Conservation (phyloP, 805 yeast genomes). For the Cyberlindnera nakhonratchasimensis region DNA sequence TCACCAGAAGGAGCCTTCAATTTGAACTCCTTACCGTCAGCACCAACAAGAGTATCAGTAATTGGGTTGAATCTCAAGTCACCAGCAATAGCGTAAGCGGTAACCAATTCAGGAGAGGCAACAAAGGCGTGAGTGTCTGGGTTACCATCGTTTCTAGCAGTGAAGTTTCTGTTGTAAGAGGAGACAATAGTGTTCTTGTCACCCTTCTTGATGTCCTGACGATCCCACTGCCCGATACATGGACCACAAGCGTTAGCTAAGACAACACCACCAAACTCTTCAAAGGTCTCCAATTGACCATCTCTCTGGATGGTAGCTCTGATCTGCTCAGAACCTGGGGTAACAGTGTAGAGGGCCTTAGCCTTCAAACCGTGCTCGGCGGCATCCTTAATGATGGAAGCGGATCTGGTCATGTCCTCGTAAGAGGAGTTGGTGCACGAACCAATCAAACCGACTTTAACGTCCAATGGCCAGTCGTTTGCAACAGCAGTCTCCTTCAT, state of each 20-base stretch:
- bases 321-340: conserved; percentile 98
- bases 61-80: conserved; percentile 95
- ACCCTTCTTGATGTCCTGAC: conserved; percentile 65
- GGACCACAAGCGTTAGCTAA: conserved; percentile 99
- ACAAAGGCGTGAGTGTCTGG: conserved; percentile 95
- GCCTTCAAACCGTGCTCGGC: conserved; percentile 82
- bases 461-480: conserved; percentile 82
- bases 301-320: conserved; percentile 96
- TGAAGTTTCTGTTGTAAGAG: conserved; percentile 95
- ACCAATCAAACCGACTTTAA: conserved; percentile 93
- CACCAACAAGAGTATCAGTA: conserved; percentile 82
- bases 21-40: conserved; percentile 87
- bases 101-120: conserved; percentile 94
- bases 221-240: conserved; percentile 99
- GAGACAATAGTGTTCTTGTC: conserved; percentile 89
- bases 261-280: conserved; percentile 85
- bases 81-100: conserved; percentile 95
- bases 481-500: conserved; percentile 67
- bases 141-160: conserved; percentile 97
- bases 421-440: conserved; percentile 98
- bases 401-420: conserved; percentile 97
- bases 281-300: conserved; percentile 78
- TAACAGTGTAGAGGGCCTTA: conserved; percentile 86
- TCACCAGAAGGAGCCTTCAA: conserved; percentile 85
- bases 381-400: conserved; percentile 86